Evolutionary conservation across 345 rosid species (phyloP).

Genomic region (Ailanthus altissimus): DNA sequence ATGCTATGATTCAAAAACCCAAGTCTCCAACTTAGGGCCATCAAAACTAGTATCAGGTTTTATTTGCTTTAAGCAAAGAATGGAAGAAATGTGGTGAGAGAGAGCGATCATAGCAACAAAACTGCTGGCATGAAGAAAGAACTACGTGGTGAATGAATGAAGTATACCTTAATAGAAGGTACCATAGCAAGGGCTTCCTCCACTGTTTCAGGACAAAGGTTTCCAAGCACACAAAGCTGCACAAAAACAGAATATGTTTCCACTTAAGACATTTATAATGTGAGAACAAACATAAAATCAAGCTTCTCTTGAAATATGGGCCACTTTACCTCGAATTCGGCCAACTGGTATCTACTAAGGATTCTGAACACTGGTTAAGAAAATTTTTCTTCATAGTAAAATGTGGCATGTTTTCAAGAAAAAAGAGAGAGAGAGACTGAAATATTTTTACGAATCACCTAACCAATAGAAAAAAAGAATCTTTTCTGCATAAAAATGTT

Average conservation of each 20-base stretch:
- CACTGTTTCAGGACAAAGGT: conserved; percentile 94
- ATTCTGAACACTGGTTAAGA: conserved; percentile 69
- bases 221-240: conserved; percentile 98
- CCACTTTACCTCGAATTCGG: conserved; percentile 84
- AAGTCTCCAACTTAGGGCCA: not conserved
- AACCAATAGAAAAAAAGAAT: not conserved
- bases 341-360: conserved; percentile 80
- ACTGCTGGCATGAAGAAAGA: not conserved
- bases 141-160: not conserved
- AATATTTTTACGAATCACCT: not conserved
- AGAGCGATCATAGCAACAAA: not conserved
- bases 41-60: not conserved
- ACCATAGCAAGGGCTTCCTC: conserved; percentile 99
- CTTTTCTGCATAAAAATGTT: not conserved
- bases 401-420: not conserved
- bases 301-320: not conserved
- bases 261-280: conserved; percentile 4
- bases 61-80: not conserved
- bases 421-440: not conserved
- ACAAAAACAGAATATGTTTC: conserved; percentile 6
- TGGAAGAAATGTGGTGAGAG: not conserved
- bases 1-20: not conserved
- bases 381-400: conserved; percentile 20
- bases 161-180: conserved; percentile 83
- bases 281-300: conserved; percentile 1